Conservation (phyloP, 1,139 yeast species). For the Saccharomyces hybrid region DNA sequence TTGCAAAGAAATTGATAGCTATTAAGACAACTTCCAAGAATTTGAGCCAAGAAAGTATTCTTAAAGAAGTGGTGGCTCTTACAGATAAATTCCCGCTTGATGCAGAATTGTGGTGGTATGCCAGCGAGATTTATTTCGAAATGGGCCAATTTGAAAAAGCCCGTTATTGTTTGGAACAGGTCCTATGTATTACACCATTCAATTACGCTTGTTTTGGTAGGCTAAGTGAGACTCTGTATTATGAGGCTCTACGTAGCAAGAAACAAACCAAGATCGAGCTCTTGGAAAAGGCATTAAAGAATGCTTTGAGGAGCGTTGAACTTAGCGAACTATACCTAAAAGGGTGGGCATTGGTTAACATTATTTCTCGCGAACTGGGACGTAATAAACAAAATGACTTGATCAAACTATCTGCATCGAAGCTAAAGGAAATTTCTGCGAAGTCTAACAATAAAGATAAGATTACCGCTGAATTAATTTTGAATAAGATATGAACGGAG, state of each 20-base stretch:
- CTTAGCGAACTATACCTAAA: slow-evolving; percentile 59
- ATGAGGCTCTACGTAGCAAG: slow-evolving; percentile 15
- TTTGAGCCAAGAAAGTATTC: slow-evolving; percentile 10
- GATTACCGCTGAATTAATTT: slow-evolving; percentile 13
- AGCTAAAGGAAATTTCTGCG: slow-evolving; percentile 32
- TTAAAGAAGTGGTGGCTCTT: slow-evolving; percentile 17
- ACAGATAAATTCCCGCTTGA: slow-evolving; percentile 52
- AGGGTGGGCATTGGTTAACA: slow-evolving; percentile 70
- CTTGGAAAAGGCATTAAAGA: slow-evolving; percentile 41
- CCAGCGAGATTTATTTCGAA: slow-evolving; percentile 52
- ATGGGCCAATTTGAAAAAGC: slow-evolving; percentile 65
- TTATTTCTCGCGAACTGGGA: slow-evolving; percentile 34
- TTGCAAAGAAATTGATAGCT: slow-evolving; percentile 25
- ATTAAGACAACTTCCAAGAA: slow-evolving; percentile 13
- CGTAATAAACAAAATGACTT: slow-evolving; percentile 22
- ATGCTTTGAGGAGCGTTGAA: slow-evolving; percentile 66
- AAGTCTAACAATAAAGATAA: slow-evolving; percentile 29
- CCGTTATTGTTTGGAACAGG: slow-evolving; percentile 60
- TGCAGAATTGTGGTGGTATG: slow-evolving; percentile 67
- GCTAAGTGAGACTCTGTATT: slow-evolving; percentile 24
- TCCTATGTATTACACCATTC: slow-evolving; percentile 56
- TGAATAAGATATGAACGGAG: slow-evolving; percentile 3
- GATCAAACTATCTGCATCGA: slow-evolving; percentile 32
- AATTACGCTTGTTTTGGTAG: slow-evolving; percentile 59
- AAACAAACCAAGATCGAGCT: slow-evolving; percentile 3